Conservation (phyloP, 495 filamentous ascomycete species). For the Pseudevernia furfuracea region DNA sequence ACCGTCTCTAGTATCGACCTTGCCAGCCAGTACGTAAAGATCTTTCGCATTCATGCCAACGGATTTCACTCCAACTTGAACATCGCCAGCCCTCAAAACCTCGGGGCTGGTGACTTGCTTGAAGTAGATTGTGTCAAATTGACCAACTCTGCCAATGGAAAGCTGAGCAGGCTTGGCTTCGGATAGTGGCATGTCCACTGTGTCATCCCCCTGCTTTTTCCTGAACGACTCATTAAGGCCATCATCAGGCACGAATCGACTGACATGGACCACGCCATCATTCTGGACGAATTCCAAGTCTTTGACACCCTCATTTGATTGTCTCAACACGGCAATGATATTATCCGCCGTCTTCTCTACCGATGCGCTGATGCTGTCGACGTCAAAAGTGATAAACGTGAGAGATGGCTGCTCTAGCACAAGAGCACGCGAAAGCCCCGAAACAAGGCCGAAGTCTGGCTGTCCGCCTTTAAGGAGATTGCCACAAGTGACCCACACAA, state of each 20-base stretch:
- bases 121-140: too few relatives aligned
- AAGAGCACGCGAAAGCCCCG: constrained; percentile 33
- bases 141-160: too few relatives aligned
- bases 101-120: too few relatives aligned
- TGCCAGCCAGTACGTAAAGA: background rate
- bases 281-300: constrained; percentile 26
- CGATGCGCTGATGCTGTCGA: too few relatives aligned
- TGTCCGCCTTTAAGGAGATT: constrained; percentile 24
- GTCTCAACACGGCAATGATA: too few relatives aligned
- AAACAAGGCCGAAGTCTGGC: constrained; percentile 30
- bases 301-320: constrained; percentile 6
- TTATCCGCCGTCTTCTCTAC: too few relatives aligned
- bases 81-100: too few relatives aligned
- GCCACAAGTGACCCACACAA: constrained; percentile 34
- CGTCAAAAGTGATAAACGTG: constrained; percentile 27
- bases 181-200: background rate
- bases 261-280: constrained; percentile 27
- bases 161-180: too few relatives aligned
- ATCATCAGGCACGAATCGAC: constrained; percentile 27
- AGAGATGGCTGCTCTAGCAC: constrained; percentile 36
- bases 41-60: too few relatives aligned
- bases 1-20: constrained; percentile 15
- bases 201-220: constrained; percentile 13
- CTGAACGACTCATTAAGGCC: constrained; percentile 26
- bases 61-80: too few relatives aligned